Conservation (phyloP, 306 rosid genomes). For the Citrullus mucosospermus region DNA sequence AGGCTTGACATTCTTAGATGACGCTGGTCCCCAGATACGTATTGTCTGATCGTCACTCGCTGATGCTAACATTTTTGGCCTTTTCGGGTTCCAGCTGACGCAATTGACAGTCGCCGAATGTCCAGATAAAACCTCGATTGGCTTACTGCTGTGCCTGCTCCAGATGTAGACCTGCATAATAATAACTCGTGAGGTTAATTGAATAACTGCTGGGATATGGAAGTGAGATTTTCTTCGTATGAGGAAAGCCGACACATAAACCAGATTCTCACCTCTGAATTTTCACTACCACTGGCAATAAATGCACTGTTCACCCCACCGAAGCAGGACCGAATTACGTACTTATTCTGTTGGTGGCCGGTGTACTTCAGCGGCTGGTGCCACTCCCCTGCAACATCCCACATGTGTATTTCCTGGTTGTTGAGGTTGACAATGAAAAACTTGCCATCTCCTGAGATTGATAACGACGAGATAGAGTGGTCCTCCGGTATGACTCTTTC, state of each 20-base stretch:
- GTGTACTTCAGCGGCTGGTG: slow-evolving; percentile 35
- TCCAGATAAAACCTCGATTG: slow-evolving; percentile 68
- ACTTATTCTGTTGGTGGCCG: slow-evolving; percentile 61
- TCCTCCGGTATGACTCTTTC: slow-evolving; percentile 61
- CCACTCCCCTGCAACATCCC: slow-evolving; percentile 75
- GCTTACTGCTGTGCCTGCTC: slow-evolving; percentile 42
- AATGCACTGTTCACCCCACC: slow-evolving; percentile 63
- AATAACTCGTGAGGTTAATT: slow-evolving; percentile 9
- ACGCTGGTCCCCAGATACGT: slow-evolving; percentile 78
- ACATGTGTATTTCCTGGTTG: slow-evolving; percentile 87
- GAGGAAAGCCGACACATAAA: not conserved
- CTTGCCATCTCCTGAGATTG: slow-evolving; percentile 59
- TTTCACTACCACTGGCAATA: slow-evolving; percentile 89
- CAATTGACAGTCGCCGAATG: slow-evolving; percentile 71
- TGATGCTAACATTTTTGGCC: slow-evolving; percentile 83
- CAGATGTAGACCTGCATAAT: slow-evolving; percentile 69
- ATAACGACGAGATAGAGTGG: slow-evolving; percentile 51
- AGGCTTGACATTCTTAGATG: slow-evolving; percentile 12
- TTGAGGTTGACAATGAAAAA: slow-evolving; percentile 78
- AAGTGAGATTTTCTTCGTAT: not conserved
- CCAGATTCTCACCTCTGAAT: slow-evolving; percentile 44
- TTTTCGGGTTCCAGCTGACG: slow-evolving; percentile 86
- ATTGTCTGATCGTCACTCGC: slow-evolving; percentile 76
- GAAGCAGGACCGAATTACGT: slow-evolving; percentile 83
- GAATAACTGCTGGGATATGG: not conserved